These are phyloP conservation scores for Exophiala alcalophila DNA, from an alignment of 2,329 filamentous ascomycete genomes.

Conservation along the genomic window DNA sequence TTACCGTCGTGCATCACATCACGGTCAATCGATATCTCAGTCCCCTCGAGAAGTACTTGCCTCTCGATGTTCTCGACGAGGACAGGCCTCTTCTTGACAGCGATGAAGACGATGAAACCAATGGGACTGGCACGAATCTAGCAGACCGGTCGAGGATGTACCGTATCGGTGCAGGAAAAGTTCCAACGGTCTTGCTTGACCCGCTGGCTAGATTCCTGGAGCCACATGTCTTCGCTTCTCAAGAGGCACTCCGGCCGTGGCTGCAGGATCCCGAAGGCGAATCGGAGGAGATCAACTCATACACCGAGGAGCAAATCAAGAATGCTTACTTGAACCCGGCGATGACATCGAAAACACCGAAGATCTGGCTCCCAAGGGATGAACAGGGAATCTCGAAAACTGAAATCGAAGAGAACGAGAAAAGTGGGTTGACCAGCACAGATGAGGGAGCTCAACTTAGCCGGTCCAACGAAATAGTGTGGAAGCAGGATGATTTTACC, in stretches of 20 bases:
- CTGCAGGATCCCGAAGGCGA: constrained; percentile 44
- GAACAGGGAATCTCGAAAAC: constrained; percentile 68
- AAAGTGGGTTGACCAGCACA: constrained; percentile 66
- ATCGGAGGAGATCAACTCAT: constrained; percentile 72
- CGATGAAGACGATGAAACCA: constrained; percentile 5
- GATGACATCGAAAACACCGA: constrained; percentile 59
- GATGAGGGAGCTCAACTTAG: constrained; percentile 70
- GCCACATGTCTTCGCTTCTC: constrained; percentile 26
- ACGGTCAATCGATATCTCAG: constrained; percentile 47
- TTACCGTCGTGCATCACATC: constrained; percentile 72
- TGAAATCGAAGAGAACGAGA: constrained; percentile 78
- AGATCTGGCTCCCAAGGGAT: constrained; percentile 80
- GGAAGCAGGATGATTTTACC: constrained; percentile 52
- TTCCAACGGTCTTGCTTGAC: constrained; percentile 59
- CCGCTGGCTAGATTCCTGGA: constrained; percentile 65
- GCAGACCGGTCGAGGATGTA: constrained; percentile 17
- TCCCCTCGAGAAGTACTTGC: constrained; percentile 62
- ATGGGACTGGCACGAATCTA: not conserved
- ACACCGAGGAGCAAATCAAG: constrained; percentile 59
- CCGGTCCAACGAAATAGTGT: constrained; percentile 63
- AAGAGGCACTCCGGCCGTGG: constrained; percentile 27
- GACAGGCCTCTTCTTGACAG: constrained; percentile 25
- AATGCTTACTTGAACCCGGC: constrained; percentile 74
- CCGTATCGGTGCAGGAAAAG: constrained; percentile 13
- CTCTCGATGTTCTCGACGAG: constrained; percentile 56